Percentiles rank a stretch among this genome's conserved stretches.
These are phyloP conservation scores for Neurospora terricola DNA, from an alignment of 495 filamentous ascomycete species.

Conservation along the genomic window DNA sequence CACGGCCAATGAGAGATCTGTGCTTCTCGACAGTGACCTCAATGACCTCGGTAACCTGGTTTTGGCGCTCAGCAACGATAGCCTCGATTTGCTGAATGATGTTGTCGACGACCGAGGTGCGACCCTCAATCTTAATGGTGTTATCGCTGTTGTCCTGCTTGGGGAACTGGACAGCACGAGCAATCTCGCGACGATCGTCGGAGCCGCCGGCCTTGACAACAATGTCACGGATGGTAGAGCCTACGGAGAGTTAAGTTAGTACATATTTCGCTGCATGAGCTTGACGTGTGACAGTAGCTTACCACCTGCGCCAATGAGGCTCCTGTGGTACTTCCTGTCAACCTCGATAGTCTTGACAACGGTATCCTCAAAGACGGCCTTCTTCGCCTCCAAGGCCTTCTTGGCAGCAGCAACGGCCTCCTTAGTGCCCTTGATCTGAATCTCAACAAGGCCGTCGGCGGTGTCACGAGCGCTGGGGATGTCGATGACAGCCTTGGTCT, in stretches of 20 bases:
- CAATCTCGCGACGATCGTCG: conserved; percentile 66
- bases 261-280: conserved; percentile 7
- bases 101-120: conserved; percentile 72
- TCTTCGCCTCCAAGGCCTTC: conserved; percentile 75
- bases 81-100: conserved; percentile 72
- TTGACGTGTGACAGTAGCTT: conserved; percentile 22
- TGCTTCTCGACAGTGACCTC: conserved; percentile 85
- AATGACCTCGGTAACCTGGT: conserved; percentile 61
- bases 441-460: conserved; percentile 60
- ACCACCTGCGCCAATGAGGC: conserved; percentile 84
- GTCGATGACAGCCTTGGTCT: conserved; percentile 78
- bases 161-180: conserved; percentile 86
- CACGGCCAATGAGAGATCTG: conserved; percentile 80
- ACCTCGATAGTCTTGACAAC: conserved; percentile 75
- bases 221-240: conserved; percentile 76
- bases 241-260: conserved; percentile 39
- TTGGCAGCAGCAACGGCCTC: conserved; percentile 81
- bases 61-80: conserved; percentile 69
- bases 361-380: conserved; percentile 74
- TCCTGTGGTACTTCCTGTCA: conserved; percentile 80
- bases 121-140: conserved; percentile 77
- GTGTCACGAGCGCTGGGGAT: conserved; percentile 60
- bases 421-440: conserved; percentile 84
- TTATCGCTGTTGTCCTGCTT: conserved; percentile 68
- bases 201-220: conserved; percentile 82